Base-by-base conservation (phyloP, 306 rosid species). In the Pyrus betulifolia region DNA sequence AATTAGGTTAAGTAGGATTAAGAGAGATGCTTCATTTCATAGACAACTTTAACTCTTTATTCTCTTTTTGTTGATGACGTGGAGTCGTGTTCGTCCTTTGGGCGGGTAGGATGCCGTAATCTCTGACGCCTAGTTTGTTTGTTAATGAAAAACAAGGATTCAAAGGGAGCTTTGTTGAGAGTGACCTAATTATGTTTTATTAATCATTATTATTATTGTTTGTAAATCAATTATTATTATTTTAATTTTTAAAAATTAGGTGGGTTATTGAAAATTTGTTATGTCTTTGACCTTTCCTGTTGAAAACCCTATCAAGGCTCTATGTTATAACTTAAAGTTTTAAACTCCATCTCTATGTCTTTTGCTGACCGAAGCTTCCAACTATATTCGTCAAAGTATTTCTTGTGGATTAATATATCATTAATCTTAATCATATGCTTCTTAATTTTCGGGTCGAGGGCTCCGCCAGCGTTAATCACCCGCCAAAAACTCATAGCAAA, bases 101-200 rank as follows among this genome's bases (percentile, higher is more conserved):
- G 83, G 65, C 76, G 78, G 75, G 78, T 71, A 80, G 79, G 75
- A 65, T 75, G 86, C 83, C 81, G 81, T 66, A 83, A 83, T 79
- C 80, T 65, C 80, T 75, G 61, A 82, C 74, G 76, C 61, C 11
- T 70, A 3, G 65, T 35, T 69, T 74, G 78, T 74, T 82, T 64
- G 63, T 65, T 57, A 58, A 19, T 58, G 57, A n/a, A 28, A 27
- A 27, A 14, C 54, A 14, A 49, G 54, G 54, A 49, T 49, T 49
- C 54, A 14, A 7, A 40, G 9, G 42, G 30, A 31, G 67, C 40
- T 61, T 40, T 3, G 35, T 58, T 6, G 57, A 79, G 63, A 79
- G 72, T 52, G 74, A 55, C 63, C 61, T 1, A 6, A 74, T 58
- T 65, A 42, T 35, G 66, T 65, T 57, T 74, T 55, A 54, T 55